These are phyloP conservation scores for Phytophthora hibernalis DNA, from an alignment of 352 stramenopile species.

Conservation along the genomic window DNA sequence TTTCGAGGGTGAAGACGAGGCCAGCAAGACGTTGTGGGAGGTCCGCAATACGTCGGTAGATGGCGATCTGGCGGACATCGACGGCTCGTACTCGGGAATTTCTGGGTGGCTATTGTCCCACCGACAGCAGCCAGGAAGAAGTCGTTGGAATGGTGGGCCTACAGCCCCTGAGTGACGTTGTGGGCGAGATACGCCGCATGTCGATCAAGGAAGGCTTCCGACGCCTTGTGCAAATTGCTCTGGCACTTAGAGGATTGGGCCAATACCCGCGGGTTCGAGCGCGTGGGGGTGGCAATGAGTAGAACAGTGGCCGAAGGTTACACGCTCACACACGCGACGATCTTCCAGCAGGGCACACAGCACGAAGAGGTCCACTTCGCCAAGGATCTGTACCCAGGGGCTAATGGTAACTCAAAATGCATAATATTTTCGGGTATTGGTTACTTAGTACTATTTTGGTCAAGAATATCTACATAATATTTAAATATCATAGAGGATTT, in stretches of 20 bases:
- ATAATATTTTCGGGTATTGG: too few species aligned
- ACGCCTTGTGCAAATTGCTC: constrained; percentile 36
- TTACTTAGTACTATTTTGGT: too few species aligned
- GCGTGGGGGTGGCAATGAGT: constrained; percentile 33
- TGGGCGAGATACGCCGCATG: constrained; percentile 48
- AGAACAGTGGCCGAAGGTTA: constrained; percentile 34
- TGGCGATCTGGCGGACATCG: constrained; percentile 42
- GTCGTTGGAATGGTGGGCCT: constrained; percentile 46
- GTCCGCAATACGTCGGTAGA: constrained; percentile 38
- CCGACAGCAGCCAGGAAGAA: not conserved
- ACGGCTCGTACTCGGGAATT: constrained; percentile 40
- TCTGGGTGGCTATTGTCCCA: constrained; percentile 39
- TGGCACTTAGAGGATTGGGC: constrained; percentile 43
- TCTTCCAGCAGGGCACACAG: constrained; percentile 30
- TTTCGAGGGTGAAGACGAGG: constrained; percentile 32
- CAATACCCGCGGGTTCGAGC: constrained; percentile 19
- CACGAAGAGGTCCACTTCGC: constrained; percentile 32
- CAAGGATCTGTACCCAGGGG: constrained; percentile 24
- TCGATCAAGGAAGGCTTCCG: constrained; percentile 41
- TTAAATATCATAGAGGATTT: too few species aligned
- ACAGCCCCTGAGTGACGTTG: constrained; percentile 31
- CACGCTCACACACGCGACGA: constrained; percentile 30
- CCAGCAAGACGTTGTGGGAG: constrained; percentile 23
- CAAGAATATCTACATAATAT: too few species aligned
- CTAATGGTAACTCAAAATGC: too few species aligned